A percentile compares a stretch with the other conserved stretches of the same genome.
phyloP scores from a whole-genome alignment of 2,329 filamentous ascomycete species.

The Fonsecaea nubica region DNA sequence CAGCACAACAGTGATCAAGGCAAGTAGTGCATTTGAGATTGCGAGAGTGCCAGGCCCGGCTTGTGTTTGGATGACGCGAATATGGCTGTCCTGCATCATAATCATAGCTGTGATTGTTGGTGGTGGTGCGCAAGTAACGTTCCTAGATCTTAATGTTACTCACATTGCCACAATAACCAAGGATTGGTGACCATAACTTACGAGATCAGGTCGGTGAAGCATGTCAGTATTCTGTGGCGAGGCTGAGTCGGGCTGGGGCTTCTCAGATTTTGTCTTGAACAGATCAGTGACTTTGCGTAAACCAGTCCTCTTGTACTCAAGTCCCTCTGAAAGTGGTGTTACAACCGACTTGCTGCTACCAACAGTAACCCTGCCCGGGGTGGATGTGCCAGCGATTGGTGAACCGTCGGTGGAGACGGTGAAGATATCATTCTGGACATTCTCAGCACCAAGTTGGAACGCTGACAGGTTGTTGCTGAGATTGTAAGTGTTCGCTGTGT shows the following conservation, averaged over 20 bases:
- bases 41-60: constrained; percentile 43
- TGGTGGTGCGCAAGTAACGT: constrained; percentile 32
- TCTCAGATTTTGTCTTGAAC: constrained; percentile 36
- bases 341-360: constrained; percentile 23
- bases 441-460: constrained; percentile 20
- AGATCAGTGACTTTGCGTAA: constrained; percentile 37
- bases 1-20: constrained; percentile 39
- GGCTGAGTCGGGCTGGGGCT: constrained; percentile 9
- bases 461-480: constrained; percentile 25
- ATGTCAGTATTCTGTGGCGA: constrained; percentile 18
- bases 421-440: constrained; percentile 21
- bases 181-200: constrained; percentile 16
- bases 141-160: constrained; percentile 29
- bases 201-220: constrained; percentile 31
- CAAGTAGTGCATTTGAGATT: constrained; percentile 46
- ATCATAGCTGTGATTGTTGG: constrained; percentile 34
- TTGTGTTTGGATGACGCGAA: constrained; percentile 39
- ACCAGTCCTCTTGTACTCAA: constrained; percentile 30
- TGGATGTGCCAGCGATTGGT: constrained; percentile 15
- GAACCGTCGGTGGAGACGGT: constrained; percentile 21
- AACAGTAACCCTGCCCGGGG: constrained; percentile 15
- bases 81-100: constrained; percentile 33
- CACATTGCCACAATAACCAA: neutral
- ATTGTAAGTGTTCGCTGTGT: constrained; percentile 7
- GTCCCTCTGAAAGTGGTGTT: constrained; percentile 23